Base-by-base conservation (phyloP, 352 stramenopile genomes). In the Phytophthora colocasiae region DNA sequence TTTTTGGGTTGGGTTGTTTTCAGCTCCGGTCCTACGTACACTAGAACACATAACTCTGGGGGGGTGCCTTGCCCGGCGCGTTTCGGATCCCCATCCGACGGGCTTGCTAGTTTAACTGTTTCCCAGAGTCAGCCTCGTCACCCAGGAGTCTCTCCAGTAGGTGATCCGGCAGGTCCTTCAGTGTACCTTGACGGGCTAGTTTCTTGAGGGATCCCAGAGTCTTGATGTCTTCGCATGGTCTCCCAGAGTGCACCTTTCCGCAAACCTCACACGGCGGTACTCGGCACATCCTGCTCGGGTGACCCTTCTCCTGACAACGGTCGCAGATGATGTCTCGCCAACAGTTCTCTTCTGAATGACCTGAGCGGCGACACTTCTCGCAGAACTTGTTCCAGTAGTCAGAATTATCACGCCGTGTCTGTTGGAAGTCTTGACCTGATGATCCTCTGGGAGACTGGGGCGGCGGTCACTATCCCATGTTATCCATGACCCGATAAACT, bases 241-340 rank as follows among this genome's bases (percentile, higher is more conserved):
- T 50, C 3, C 36, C 45, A 26, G 26, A 32, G 26, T 27, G 27
- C 2, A 53, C 19, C 2, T 48, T 41, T n/a, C 51, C 36, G 47
- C 26, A 49, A 6, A 14, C 22, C 9, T 14, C 17, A 10, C 43
- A 55, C 1, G 22, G 43, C 0, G 2, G 15, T 6, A 14, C 5
- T 12, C 26, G 26, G 15, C 51, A 49, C 1, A 8, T 11, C 6
- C 6, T 2, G 3, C 1, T 29, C 0, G 38, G 27, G 26, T 46
- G 40, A 8, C 53, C 40, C 2, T 15, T 34, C 1, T 24, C 24
- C 1, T 4, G 1, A 19, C 44, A 55, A 1, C n/a, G 31, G 8
- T 47, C 55, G 27, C 43, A 63, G 32, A 17, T 9, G 5, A 55
- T 10, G n/a, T 55, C 34, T 1, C 6, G 22, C 55, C 55, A 63